Evolutionary conservation across 345 rosid species (phyloP), one percentile per base, ranked within the genome.

Genomic region (Aquilaria malaccensis): DNA sequence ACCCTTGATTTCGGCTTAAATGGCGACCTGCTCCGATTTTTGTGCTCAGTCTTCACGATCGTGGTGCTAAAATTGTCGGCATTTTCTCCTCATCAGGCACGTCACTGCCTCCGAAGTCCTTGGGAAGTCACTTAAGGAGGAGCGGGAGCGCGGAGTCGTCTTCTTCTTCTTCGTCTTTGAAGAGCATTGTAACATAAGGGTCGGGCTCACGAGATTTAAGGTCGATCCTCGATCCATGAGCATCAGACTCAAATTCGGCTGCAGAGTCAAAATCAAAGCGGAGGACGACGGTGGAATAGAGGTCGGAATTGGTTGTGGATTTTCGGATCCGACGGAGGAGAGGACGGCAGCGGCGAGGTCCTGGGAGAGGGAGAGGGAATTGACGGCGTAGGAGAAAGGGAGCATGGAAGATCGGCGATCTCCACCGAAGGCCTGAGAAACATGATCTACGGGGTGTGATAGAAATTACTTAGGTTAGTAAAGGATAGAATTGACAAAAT

Each of bases 101-200:
- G 45, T 91, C 91, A 31, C 82, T 85, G 31, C 89, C 90, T 0
- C 95, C 99, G 65, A 90, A 88, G 72, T 88, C 97, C 56, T 88
- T 94, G 50, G 96, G 93, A 6, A 94, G 89, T 72, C 83, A 88
- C 64, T 84, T 86, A 73, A 94, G 90, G 9, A 94, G 96, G 14
- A 87, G 93, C 58, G 99, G 99, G 52, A 88, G 87, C 33, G 81
- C 64, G 14, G 86, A 74, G 32, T 90, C 86, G 57, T 87, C 85
- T 11, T 93, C 96, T 3, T 85, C 79, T 52, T 65, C 83, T 32
- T 75, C 79, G 55, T 71, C 77, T 63, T 77, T 83, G 69, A 70
- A 83, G 33, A 81, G 76, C 73, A 68, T 69, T 52, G 86, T 78
- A 13, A 85, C 80, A 77, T 82, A 80, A 37, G 70, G 59, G 68